Base-by-base conservation (phyloP, 306 rosid genomes). In the Cicer yamashitae region DNA sequence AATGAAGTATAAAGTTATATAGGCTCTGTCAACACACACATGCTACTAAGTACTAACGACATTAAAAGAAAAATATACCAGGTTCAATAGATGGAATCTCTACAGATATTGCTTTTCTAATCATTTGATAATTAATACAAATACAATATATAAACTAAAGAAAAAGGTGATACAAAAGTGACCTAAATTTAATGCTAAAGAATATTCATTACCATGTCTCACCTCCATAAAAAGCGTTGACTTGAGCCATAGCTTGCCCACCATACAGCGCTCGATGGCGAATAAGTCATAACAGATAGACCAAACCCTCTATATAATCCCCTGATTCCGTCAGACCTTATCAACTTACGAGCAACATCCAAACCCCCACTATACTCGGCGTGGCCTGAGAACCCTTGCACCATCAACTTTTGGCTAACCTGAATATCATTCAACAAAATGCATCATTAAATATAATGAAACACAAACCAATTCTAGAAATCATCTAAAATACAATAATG, bases 171-270 rank as follows among this genome's bases (percentile, higher is more conserved):
- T 47, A 51, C 43, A 54, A 73, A 77, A 83, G 52, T 60, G 41
- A 50, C 9, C 14, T 17, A 51, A 22, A 63, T 25, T 44, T 52
- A 69, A 59, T 30, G 82, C 68, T 44, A 13, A 30, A 65, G 15
- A 79, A 68, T 53, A 72, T 17, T 77, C 43, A 74, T 79, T 34
- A 80, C 77, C 84, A 89, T 73, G 79, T 81, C 97, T 89, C 87
- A 93, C 98, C 98, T 93, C 98, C 98, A 89, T 81, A 93, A 81
- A 71, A 77, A 65, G 70, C 93, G 96, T 83, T 93, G 93, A 83
- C 97, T 93, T 74, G 97, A 88, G 80, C 97, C 97, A 67, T 93
- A 93, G 79, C 93, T 91, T 76, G 97, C 93, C 98, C 98, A 93
- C 98, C 98, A 93, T 51, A 93, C 97, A 80, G 93, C 98, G 64